phyloP scores from a whole-genome alignment of 1,284 basidiomycete genomes.

The Neonothopanus nambi region DNA sequence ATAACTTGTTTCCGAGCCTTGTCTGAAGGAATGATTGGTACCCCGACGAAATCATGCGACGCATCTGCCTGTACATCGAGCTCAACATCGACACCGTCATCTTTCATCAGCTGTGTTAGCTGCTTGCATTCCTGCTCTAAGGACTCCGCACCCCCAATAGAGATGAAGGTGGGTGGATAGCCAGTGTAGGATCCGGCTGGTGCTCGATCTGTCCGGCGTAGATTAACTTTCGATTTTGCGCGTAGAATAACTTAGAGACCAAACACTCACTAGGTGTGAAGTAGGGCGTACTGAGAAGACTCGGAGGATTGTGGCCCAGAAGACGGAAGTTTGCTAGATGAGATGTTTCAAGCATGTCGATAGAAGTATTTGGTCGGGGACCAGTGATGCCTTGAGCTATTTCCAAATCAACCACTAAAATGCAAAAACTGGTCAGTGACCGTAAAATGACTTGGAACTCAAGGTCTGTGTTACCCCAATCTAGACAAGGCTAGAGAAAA shows the following conservation, averaged over 20 bases:
- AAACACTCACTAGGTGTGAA: conserved; percentile 16
- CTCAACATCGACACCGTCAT: conserved; percentile 24
- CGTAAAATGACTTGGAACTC: neutral
- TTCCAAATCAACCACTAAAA: conserved; percentile 21
- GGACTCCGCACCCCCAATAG: conserved; percentile 21
- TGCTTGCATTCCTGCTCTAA: conserved; percentile 18
- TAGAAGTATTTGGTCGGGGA: conserved; percentile 18
- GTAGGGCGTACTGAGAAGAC: conserved; percentile 15
- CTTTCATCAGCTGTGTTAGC: conserved; percentile 10
- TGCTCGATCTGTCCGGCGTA: conserved; percentile 16
- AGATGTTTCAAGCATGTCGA: conserved; percentile 22
- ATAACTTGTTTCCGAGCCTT: conserved; percentile 7
- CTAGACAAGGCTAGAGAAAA: conserved; percentile 19
- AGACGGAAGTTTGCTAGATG: conserved; percentile 21
- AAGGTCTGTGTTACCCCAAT: conserved; percentile 12
- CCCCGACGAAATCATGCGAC: conserved; percentile 22
- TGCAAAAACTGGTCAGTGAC: neutral
- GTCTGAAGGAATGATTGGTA: conserved; percentile 6
- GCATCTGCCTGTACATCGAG: conserved; percentile 23
- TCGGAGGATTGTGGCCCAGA: conserved; percentile 17
- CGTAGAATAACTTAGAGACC: neutral
- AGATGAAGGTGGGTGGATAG: conserved; percentile 23
- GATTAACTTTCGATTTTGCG: neutral
- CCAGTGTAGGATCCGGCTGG: conserved; percentile 18
- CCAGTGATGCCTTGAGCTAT: conserved; percentile 10